Conservation (phyloP, 1,284 basidiomycete species). For the Ceratobasidium papillatum region DNA sequence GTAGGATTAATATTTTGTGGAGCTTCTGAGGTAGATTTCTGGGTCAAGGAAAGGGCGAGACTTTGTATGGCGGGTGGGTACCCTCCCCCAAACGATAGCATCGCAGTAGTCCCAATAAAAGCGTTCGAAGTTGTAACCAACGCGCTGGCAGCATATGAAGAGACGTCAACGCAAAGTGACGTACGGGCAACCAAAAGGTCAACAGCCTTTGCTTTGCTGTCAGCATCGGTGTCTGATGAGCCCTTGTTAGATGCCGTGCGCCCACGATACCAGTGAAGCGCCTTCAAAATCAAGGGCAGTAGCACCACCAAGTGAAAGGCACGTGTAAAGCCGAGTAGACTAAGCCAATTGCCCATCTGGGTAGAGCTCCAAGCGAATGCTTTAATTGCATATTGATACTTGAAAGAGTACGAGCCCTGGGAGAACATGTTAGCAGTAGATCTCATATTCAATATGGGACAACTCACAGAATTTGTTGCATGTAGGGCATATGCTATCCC, state of each 20-base stretch:
- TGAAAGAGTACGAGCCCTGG: slow-evolving; percentile 67
- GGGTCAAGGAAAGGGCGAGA: slow-evolving; percentile 70
- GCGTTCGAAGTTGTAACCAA: slow-evolving; percentile 22
- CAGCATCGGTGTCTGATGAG: not conserved
- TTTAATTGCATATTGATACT: slow-evolving; percentile 74
- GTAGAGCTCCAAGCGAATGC: slow-evolving; percentile 74
- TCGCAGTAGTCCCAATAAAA: slow-evolving; percentile 50
- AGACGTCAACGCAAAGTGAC: slow-evolving; percentile 17
- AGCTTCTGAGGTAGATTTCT: slow-evolving; percentile 35
- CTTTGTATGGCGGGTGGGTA: slow-evolving; percentile 72
- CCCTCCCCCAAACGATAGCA: slow-evolving; percentile 65
- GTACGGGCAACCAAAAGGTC: slow-evolving; percentile 37
- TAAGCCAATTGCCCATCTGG: slow-evolving; percentile 81
- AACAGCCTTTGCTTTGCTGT: slow-evolving; percentile 19
- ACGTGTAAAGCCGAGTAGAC: slow-evolving; percentile 65
- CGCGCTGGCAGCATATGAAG: slow-evolving; percentile 33
- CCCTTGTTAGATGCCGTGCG: not conserved
- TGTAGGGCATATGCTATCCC: slow-evolving; percentile 58
- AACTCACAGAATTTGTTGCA: not conserved
- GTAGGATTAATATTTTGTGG: not conserved
- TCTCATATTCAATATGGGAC: not conserved
- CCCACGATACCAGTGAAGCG: slow-evolving; percentile 28
- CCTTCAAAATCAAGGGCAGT: slow-evolving; percentile 60
- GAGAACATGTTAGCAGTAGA: slow-evolving; percentile 20
- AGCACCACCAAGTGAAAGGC: slow-evolving; percentile 69